These are phyloP conservation scores for Pythium monospermum DNA, from an alignment of 352 stramenopile species.

Conservation along the genomic window DNA sequence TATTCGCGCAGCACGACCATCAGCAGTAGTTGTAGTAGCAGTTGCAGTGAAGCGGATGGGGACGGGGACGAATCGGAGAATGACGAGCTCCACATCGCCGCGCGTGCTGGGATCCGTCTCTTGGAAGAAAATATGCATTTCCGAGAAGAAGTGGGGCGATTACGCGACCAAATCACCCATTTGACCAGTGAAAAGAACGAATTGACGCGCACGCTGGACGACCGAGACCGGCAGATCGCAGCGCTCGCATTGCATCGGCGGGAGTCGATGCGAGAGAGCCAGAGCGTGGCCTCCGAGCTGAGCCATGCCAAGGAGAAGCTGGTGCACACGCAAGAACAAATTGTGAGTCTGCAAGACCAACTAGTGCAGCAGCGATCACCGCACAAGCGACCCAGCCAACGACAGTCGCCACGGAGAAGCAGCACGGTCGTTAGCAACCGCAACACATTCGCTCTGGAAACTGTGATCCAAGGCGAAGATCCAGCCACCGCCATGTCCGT, in stretches of 20 bases:
- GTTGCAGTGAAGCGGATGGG: slow-evolving; percentile 7
- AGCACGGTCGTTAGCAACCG: too few relatives aligned
- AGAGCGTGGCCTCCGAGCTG: slow-evolving; percentile 41
- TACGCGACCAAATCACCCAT: slow-evolving; percentile 39
- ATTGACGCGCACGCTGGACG: slow-evolving; percentile 30
- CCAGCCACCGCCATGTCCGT: too few relatives aligned
- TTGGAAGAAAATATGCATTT: slow-evolving; percentile 71
- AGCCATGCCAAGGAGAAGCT: slow-evolving; percentile 35
- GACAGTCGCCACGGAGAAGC: slow-evolving; percentile 6
- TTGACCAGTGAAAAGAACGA: slow-evolving; percentile 32
- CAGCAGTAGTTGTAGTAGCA: too few relatives aligned
- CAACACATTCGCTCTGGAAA: too few relatives aligned
- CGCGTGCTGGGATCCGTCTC: slow-evolving; percentile 58
- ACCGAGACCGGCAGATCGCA: slow-evolving; percentile 34
- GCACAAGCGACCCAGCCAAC: slow-evolving; percentile 1
- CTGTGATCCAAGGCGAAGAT: too few relatives aligned
- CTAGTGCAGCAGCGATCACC: slow-evolving; percentile 11
- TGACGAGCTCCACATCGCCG: slow-evolving; percentile 49
- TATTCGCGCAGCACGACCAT: too few relatives aligned
- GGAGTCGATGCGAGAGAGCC: slow-evolving; percentile 56
- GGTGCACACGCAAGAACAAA: slow-evolving; percentile 4
- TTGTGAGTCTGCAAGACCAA: slow-evolving; percentile 12
- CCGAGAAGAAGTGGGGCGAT: slow-evolving; percentile 41
- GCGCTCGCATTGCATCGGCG: slow-evolving; percentile 40
- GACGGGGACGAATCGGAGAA: slow-evolving; percentile 29